These are phyloP conservation scores for Candolleomyces eurysporus DNA, from an alignment of 768 basidiomycete genomes.

Conservation along the genomic window DNA sequence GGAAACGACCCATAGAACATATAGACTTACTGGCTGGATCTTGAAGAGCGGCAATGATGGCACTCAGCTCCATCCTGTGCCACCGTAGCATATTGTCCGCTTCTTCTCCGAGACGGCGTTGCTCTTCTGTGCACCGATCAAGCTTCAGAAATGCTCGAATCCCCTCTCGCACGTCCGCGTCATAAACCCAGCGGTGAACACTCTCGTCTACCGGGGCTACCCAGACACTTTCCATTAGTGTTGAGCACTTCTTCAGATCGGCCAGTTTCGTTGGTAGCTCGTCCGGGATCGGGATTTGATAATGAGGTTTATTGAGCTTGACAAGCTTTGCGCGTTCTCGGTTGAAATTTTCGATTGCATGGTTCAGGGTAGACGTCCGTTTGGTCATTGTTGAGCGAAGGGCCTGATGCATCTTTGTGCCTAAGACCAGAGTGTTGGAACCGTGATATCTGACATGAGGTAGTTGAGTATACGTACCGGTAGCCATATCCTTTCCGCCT, in stretches of 20 bases:
- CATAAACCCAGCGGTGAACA: slow-evolving; percentile 32
- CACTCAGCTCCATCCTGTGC: too few species aligned
- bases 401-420: slow-evolving; percentile 32
- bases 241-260: slow-evolving; percentile 14
- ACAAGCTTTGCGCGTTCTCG: slow-evolving; percentile 3
- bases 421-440: slow-evolving; percentile 9
- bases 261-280: slow-evolving; percentile 26
- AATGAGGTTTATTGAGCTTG: slow-evolving; percentile 13
- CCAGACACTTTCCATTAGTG: slow-evolving; percentile 37
- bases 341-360: slow-evolving; percentile 23
- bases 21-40: too few species aligned
- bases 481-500: slow-evolving; percentile 20
- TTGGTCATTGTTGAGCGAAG: slow-evolving; percentile 27
- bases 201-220: slow-evolving; percentile 15
- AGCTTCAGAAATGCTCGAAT: too few species aligned
- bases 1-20: too few species aligned
- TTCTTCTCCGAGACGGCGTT: too few species aligned
- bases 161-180: too few species aligned
- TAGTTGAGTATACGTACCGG: slow-evolving; percentile 21
- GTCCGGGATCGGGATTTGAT: slow-evolving; percentile 27
- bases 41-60: too few species aligned
- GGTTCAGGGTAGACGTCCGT: slow-evolving; percentile 23
- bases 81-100: too few species aligned
- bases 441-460: neutral
- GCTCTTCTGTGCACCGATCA: too few species aligned